Evolutionary conservation across 2,329 filamentous ascomycete species (phyloP), one percentile per base, ranked within the genome.

Genomic region (Endothia cerciana): DNA sequence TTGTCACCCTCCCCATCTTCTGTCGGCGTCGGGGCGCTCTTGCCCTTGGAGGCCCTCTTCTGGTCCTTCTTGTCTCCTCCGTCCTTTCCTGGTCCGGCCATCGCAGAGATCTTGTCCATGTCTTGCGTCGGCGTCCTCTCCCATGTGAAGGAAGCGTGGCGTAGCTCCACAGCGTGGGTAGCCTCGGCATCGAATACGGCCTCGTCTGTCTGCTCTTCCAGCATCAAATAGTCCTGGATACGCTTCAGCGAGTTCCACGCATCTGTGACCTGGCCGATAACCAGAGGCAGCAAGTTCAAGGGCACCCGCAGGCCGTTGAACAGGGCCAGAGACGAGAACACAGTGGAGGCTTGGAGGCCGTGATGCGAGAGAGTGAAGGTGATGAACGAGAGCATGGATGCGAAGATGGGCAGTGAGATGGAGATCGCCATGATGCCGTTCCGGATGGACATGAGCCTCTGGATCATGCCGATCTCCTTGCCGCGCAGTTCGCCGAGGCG

Each of bases 381-480:
- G 77, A 98, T 94, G 77, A 98, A 98, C 0, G 94, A 88, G 49
- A 98, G 77, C 93, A 98, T 97, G 1, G 94, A 96, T 0, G 94
- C 93, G 72, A 98, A 97, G 62, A 97, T 91, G 7, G 95, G 94
- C 73, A 97, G 85, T 0, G 92, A 91, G 85, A 97, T 87, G 73
- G 91, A 91, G 60, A 95, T 83, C 15, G 92, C 91, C 77, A 93
- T 90, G 79, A 97, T 93, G 51, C 84, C 92, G 75, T 96, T 96
- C 71, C 93, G 87, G 70, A 96, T 92, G 1, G 91, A 87, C 36
- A 98, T 80, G 56, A 98, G 80, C 17, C 93, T 80, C 75, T 97
- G 94, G 65, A 98, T 93, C n/a, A 90, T 87, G 65, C 84, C 81
- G 68, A 98, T 93, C 77, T 98, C 94, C 67, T 85, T 85, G 62